A percentile compares a stretch with the other conserved stretches of the same genome.
Evolutionary conservation across 768 basidiomycete genomes (phyloP).

Genomic region (Sistotremastrum suecicum): DNA sequence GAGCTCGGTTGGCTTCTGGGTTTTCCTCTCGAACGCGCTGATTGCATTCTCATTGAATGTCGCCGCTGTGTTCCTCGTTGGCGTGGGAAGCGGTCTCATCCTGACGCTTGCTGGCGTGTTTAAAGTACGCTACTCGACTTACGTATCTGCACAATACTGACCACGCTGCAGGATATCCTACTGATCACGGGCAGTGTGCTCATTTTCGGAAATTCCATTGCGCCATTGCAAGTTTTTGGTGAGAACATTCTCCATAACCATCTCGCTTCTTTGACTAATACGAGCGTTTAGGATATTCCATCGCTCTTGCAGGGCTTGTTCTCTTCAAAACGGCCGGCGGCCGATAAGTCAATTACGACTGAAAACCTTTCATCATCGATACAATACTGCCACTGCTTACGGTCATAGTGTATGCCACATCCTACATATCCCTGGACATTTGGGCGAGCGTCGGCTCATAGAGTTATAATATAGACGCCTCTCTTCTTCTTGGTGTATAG

Average conservation of each 20-base stretch:
- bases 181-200: constrained; percentile 85
- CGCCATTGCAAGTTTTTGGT: constrained; percentile 76
- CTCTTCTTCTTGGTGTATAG: too few species aligned
- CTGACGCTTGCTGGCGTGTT: constrained; percentile 90
- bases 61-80: constrained; percentile 88
- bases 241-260: constrained; percentile 5
- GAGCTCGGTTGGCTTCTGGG: constrained; percentile 41
- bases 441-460: too few species aligned
- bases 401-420: too few species aligned
- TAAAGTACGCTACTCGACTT: constrained; percentile 38
- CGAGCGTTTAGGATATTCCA: constrained; percentile 54
- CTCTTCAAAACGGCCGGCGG: constrained; percentile 68
- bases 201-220: constrained; percentile 68
- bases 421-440: too few species aligned
- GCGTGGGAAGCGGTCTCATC: constrained; percentile 76
- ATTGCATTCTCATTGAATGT: constrained; percentile 85
- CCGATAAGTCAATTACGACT: constrained; percentile 24
- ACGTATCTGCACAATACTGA: neutral
- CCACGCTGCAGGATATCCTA: constrained; percentile 61
- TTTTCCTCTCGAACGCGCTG: constrained; percentile 72
- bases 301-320: constrained; percentile 75
- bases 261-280: neutral
- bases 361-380: neutral
- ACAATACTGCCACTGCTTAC: too few species aligned
- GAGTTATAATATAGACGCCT: too few species aligned